These are phyloP conservation scores for Nannochloropsis salina DNA, from an alignment of 108 stramenopile species.

Conservation along the genomic window DNA sequence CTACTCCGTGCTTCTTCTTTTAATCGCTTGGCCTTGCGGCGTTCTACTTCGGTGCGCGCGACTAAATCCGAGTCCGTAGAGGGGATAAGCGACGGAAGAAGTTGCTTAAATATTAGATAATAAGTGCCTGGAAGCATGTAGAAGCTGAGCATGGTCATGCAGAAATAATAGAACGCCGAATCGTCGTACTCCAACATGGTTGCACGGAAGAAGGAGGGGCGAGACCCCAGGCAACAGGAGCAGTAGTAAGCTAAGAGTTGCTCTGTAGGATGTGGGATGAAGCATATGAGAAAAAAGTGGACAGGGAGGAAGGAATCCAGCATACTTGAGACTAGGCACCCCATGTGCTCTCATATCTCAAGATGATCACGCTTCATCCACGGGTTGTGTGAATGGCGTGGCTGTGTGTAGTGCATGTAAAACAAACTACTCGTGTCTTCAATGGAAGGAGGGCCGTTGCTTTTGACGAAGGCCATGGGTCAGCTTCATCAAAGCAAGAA, in stretches of 20 bases:
- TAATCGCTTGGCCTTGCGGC: conserved; percentile 24
- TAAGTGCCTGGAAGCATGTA: conserved; percentile 45
- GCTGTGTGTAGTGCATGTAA: too few relatives aligned
- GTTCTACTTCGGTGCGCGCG: conserved; percentile 27
- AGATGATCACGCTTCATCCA: too few relatives aligned
- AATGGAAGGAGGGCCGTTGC: conserved; percentile 17
- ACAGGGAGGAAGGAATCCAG: too few relatives aligned
- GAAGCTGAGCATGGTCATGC: conserved; percentile 49
- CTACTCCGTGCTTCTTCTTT: neutral
- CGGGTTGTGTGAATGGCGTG: too few relatives aligned
- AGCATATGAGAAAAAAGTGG: neutral
- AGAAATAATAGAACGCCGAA: conserved; percentile 57
- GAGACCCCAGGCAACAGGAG: conserved; percentile 1
- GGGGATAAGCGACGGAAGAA: neutral
- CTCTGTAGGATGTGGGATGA: neutral
- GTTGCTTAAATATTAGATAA: neutral
- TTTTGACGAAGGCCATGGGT: neutral
- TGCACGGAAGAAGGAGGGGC: neutral
- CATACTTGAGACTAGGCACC: too few relatives aligned
- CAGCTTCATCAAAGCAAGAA: too few relatives aligned
- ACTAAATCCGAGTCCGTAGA: neutral
- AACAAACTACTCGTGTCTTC: neutral
- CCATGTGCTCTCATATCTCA: too few relatives aligned
- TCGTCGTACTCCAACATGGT: conserved; percentile 57
- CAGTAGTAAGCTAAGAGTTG: neutral